Evolutionary conservation across 1,284 basidiomycete genomes (phyloP).

Genomic region (Psilocybe mexicana): DNA sequence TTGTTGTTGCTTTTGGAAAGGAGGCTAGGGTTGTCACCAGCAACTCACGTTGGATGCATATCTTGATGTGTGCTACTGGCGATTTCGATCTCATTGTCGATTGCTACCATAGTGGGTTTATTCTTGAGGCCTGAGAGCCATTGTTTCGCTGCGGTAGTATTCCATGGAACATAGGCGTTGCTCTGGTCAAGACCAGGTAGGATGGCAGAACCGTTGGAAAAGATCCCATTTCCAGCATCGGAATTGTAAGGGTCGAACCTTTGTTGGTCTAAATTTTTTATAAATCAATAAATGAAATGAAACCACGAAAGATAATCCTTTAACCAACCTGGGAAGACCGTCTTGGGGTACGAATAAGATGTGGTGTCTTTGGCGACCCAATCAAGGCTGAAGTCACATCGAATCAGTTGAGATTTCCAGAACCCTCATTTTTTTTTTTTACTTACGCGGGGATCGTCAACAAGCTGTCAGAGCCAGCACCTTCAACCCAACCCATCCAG

Average conservation of each 20-base stretch:
- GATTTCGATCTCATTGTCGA: constrained; percentile 58
- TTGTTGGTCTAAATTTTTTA: constrained; percentile 36
- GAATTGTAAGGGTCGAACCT: constrained; percentile 46
- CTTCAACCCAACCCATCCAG: constrained; percentile 48
- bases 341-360: constrained; percentile 48
- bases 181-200: constrained; percentile 36
- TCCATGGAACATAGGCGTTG: constrained; percentile 46
- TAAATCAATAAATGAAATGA: not conserved
- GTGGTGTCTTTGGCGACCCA: constrained; percentile 53
- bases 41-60: constrained; percentile 49
- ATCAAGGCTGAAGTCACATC: constrained; percentile 39
- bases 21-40: constrained; percentile 3
- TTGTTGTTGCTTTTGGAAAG: not conserved
- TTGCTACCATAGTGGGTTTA: constrained; percentile 45
- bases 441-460: constrained; percentile 51
- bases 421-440: not conserved
- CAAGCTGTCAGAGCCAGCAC: constrained; percentile 42
- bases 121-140: constrained; percentile 46
- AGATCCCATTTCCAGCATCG: constrained; percentile 47
- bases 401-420: not conserved
- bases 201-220: constrained; percentile 44
- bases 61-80: constrained; percentile 50
- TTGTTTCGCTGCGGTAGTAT: constrained; percentile 38
- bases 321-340: constrained; percentile 40
- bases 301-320: not conserved